phyloP scores from a whole-genome alignment of 2,329 filamentous ascomycete genomes.

The Cladophialophora exuberans region DNA sequence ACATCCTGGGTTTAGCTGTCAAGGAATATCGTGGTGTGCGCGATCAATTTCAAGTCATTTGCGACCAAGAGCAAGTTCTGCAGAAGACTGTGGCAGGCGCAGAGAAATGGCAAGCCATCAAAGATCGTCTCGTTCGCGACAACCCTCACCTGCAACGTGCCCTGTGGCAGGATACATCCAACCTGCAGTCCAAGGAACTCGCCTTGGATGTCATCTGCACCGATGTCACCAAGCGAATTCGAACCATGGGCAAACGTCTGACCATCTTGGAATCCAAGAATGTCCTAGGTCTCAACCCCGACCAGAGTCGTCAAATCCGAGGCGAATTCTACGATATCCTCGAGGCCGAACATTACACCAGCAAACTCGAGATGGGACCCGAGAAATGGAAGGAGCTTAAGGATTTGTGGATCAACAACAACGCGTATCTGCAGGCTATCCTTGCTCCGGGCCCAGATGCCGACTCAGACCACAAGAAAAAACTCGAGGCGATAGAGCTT shows the following conservation, averaged over 20 bases:
- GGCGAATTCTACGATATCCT: constrained; percentile 69
- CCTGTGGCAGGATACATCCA: constrained; percentile 62
- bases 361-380: constrained; percentile 71
- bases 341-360: constrained; percentile 67
- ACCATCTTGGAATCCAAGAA: constrained; percentile 76
- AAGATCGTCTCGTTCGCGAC: constrained; percentile 67
- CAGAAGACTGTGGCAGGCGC: constrained; percentile 78
- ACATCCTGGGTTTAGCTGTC: constrained; percentile 67
- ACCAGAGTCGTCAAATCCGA: constrained; percentile 68
- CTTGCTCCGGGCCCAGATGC: constrained; percentile 52
- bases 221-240: constrained; percentile 80
- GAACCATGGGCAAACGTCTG: constrained; percentile 67
- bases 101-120: constrained; percentile 73
- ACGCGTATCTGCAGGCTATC: constrained; percentile 58
- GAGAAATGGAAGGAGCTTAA: constrained; percentile 74
- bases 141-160: constrained; percentile 65
- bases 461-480: constrained; percentile 59
- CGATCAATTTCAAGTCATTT: constrained; percentile 70
- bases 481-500: constrained; percentile 69
- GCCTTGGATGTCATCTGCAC: constrained; percentile 79
- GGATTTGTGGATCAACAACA: constrained; percentile 66
- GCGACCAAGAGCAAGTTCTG: constrained; percentile 65
- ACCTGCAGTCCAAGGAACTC: constrained; percentile 65
- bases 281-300: constrained; percentile 68
- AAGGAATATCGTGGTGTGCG: constrained; percentile 67